These are phyloP conservation scores for Cryptosporidium xiaoi DNA, from an alignment of 169 alveolate genomes.

Conservation along the genomic window DNA sequence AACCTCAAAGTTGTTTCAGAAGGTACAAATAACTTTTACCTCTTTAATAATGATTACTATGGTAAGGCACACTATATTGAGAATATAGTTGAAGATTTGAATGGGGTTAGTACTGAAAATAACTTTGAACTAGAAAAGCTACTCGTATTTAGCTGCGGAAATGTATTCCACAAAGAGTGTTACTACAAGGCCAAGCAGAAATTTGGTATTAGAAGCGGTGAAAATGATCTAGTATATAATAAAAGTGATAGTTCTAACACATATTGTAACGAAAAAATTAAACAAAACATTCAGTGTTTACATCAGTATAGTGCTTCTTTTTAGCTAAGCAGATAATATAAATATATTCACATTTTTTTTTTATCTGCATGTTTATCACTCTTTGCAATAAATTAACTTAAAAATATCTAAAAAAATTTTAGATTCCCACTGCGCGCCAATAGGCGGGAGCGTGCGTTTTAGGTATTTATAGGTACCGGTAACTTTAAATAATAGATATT, in stretches of 20 bases:
- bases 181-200: neutral
- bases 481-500: neutral
- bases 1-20: constrained; percentile 22
- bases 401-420: neutral
- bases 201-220: neutral
- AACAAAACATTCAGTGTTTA: constrained; percentile 4
- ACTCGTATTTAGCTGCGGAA: constrained; percentile 48
- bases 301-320: constrained; percentile 34
- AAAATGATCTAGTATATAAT: neutral
- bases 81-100: neutral
- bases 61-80: neutral
- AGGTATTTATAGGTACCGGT: constrained; percentile 1
- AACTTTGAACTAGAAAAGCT: neutral
- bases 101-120: neutral
- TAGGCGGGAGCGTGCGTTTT: neutral
- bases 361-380: neutral
- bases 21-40: constrained; percentile 18
- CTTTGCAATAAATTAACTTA: neutral
- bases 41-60: neutral
- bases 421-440: neutral
- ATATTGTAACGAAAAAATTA: too few relatives aligned
- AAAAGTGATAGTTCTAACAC: neutral
- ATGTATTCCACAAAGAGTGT: constrained; percentile 45
- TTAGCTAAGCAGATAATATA: neutral
- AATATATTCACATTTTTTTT: neutral